Evolutionary conservation across 768 basidiomycete genomes (phyloP), one percentile per base, ranked within the genome.

Genomic region (Panaeolus cyanescens): DNA sequence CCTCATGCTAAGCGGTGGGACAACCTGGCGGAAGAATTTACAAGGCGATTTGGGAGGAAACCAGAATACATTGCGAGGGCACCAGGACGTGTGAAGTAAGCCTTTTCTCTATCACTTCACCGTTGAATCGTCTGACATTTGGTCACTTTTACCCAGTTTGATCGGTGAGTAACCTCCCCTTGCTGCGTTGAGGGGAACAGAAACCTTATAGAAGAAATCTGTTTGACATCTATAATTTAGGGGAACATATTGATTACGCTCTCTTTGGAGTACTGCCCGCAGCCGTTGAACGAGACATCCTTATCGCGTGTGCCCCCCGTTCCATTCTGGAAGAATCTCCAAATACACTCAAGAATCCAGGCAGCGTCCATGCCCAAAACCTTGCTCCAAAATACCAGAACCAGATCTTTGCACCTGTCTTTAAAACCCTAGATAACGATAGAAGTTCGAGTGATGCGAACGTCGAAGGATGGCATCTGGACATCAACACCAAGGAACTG

Each of bases 181-280:
- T n/a, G 45, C 22, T 50, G 5, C 25, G 25, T 50, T 13, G 28
- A n/a, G 7, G 28, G 22, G 13, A 39, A 9, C 45, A 53, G 58
- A 57, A 45, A 32, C 28, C n/a, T 55, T 31, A 37, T 34, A 10
- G 15, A 28, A 13, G 45, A 6, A 50, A 50, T 50, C 25, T 12
- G 13, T 30, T 50, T 8, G 45, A 50, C 25, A 4, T 6, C 8
- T 50, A 50, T 28, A n/a, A n/a, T n/a, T n/a, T n/a, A 86, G 91
- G 91, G 32, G 91, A 93, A 75, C 90, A 93, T 69, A 90, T 93
- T 71, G 92, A 93, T 73, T 93, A 93, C 65, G 85, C 88, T 0
- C 77, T 93, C 28, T 93, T 93, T 65, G 93, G 93, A 3, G 92
- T 92, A 7, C 81, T 95, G 33, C 94, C 93, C 15, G 83, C 89